Base-by-base conservation (phyloP, 1,284 basidiomycete species). In the Megacollybia platyphylla region DNA sequence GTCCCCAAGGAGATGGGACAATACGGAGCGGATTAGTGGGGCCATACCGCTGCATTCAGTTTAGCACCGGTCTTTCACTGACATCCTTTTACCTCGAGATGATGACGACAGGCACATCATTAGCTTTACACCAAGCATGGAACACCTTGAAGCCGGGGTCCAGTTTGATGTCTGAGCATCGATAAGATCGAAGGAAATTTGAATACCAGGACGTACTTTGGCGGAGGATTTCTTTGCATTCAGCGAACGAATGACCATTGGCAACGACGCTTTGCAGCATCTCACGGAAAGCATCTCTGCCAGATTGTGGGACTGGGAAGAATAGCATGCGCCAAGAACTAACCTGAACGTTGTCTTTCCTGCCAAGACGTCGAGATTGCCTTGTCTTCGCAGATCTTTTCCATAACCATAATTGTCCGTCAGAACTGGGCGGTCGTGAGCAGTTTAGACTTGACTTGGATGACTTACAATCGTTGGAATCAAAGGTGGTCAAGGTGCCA, bases 121-220 rank as follows among this genome's bases (percentile, higher is more conserved):
- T 68, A 2, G 60, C 62, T 55, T 83, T 82, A 63, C 86, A 89
- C 76, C 82, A 94, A 24, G 66, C 59, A 60, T 85, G 83, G 61
- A 93, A 96, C 7, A 78, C 71, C 53, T 80, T 81, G 69, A 97
- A 97, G 11, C 90, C 90, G 1, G 79, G 63, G 58, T 96, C 92
- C 36, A 96, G 74, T 43, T 72, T 71, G 60, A 94, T 89, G 55
- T 87, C 88, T 86, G 54, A 17, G n/a, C 10, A 40, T 29, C n/a
- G 10, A 36, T 38, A 31, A 30, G 29, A 37, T 10, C 32, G 15
- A 18, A 39, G 18, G 30, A 30, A 37, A 11, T 24, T 41, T 10
- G 9, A 26, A 11, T 31, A 38, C 13, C 20, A 15, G 24, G 26
- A 36, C 56, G 15, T 43, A 71, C 73, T 60, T 52, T 68, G 56